These are phyloP conservation scores for Ascochyta lentis DNA, from an alignment of 2,329 filamentous ascomycete species.

Conservation along the genomic window DNA sequence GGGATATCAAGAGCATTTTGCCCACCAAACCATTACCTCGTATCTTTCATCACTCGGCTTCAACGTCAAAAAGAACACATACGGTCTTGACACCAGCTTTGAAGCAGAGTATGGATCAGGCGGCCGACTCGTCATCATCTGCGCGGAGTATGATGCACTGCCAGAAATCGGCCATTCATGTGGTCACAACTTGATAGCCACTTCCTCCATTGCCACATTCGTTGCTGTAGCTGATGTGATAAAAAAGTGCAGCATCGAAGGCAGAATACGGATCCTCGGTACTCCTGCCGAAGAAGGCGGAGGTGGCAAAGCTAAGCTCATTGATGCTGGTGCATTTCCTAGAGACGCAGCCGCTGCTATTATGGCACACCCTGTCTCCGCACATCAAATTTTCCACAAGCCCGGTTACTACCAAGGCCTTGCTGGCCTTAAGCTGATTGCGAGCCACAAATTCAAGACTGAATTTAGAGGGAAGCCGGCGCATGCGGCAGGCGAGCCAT, in stretches of 20 bases:
- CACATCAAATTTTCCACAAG: slow-evolving; percentile 25
- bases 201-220: slow-evolving; percentile 56
- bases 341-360: slow-evolving; percentile 30
- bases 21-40: slow-evolving; percentile 50
- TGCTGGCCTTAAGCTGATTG: slow-evolving; percentile 21
- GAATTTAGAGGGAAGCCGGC: slow-evolving; percentile 39
- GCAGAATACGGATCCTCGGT: slow-evolving; percentile 57
- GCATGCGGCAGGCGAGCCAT: slow-evolving; percentile 50
- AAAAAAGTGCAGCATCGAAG: slow-evolving; percentile 51
- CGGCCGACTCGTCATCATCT: slow-evolving; percentile 52
- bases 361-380: slow-evolving; percentile 34
- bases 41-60: slow-evolving; percentile 25
- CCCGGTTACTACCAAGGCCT: slow-evolving; percentile 19
- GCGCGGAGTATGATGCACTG: slow-evolving; percentile 59
- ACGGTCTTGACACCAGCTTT: slow-evolving; percentile 47
- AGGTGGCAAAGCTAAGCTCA: slow-evolving; percentile 59
- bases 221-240: slow-evolving; percentile 58
- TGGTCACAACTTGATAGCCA: slow-evolving; percentile 63
- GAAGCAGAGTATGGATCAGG: slow-evolving; percentile 36
- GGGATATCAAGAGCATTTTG: slow-evolving; percentile 56
- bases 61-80: slow-evolving; percentile 39
- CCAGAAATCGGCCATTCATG: slow-evolving; percentile 61
- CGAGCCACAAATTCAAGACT: slow-evolving; percentile 28
- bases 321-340: slow-evolving; percentile 53
- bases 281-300: slow-evolving; percentile 63